Evolutionary conservation across 805 yeast species (phyloP).

Genomic region (Yarrowia alimentaria): DNA sequence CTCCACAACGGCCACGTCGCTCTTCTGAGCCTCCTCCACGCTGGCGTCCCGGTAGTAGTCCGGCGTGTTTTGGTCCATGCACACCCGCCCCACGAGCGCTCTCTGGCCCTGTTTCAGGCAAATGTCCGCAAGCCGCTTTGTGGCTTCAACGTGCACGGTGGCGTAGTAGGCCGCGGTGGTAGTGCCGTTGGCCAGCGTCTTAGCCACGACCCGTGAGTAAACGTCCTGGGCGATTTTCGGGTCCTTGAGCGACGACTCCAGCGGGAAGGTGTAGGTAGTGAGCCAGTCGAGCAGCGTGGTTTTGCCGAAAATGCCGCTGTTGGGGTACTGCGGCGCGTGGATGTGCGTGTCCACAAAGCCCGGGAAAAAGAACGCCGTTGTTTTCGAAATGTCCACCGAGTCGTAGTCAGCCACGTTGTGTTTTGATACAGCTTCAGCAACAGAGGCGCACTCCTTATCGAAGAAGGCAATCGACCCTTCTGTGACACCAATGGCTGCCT

Average conservation of each 20-base stretch:
- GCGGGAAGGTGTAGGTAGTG: constrained; percentile 79
- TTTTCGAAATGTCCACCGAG: constrained; percentile 19
- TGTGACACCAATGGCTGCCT: constrained; percentile 65
- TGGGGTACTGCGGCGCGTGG: constrained; percentile 83
- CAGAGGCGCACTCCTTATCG: constrained; percentile 34
- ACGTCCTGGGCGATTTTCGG: constrained; percentile 55
- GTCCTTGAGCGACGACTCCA: constrained; percentile 68
- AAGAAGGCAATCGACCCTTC: constrained; percentile 53
- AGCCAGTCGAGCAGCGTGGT: constrained; percentile 89
- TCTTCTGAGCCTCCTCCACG: constrained; percentile 51
- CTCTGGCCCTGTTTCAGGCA: constrained; percentile 72
- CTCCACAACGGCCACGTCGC: constrained; percentile 56
- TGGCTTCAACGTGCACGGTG: constrained; percentile 74
- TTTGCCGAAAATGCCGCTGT: constrained; percentile 78
- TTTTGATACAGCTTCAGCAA: constrained; percentile 38
- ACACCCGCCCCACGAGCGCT: constrained; percentile 88
- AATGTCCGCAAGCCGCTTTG: constrained; percentile 72
- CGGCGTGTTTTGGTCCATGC: constrained; percentile 86
- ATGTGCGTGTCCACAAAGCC: constrained; percentile 82
- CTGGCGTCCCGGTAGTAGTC: constrained; percentile 61
- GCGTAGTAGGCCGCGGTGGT: constrained; percentile 92
- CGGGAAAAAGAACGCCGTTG: constrained; percentile 62
- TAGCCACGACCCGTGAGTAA: constrained; percentile 63
- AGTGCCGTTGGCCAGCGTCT: constrained; percentile 77
- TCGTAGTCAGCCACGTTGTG: constrained; percentile 30